Percentiles rank a stretch among this genome's conserved stretches.
Evolutionary conservation across 305 asterid genomes (phyloP).

Genomic region (Plantago lanceolata): DNA sequence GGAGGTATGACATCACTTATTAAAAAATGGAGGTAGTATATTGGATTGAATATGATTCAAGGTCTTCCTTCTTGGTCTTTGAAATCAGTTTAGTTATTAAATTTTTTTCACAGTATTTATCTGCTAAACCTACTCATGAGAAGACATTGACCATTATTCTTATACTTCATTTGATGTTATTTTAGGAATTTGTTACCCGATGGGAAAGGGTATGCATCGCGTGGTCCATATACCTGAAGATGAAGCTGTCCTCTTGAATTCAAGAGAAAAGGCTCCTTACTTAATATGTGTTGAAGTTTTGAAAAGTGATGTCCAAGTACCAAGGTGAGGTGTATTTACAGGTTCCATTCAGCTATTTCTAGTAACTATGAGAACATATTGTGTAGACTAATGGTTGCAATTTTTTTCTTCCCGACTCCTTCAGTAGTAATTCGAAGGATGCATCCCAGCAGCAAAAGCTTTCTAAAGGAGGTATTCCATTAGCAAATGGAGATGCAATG

Average conservation of each 20-base stretch:
- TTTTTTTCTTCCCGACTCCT: constrained; percentile 26
- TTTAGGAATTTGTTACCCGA: constrained; percentile 86
- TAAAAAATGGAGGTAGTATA: too few relatives aligned
- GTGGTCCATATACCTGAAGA: constrained; percentile 97
- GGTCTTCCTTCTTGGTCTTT: constrained; percentile 15
- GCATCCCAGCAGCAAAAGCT: constrained; percentile 65
- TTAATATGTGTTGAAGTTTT: constrained; percentile 91
- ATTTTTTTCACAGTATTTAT: neutral
- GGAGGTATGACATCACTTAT: too few relatives aligned
- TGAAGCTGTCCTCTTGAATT: constrained; percentile 95
- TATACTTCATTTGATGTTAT: constrained; percentile 27
- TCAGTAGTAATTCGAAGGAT: constrained; percentile 66
- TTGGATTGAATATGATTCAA: neutral
- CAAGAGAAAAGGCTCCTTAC: constrained; percentile 99
- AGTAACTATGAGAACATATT: constrained; percentile 19
- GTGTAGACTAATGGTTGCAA: constrained; percentile 18
- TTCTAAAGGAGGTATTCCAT: constrained; percentile 94
- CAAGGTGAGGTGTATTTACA: constrained; percentile 47
- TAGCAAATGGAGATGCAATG: constrained; percentile 95
- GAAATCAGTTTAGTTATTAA: constrained; percentile 5
- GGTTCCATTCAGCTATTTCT: constrained; percentile 10
- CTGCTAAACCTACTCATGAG: constrained; percentile 9
- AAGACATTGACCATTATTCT: constrained; percentile 25
- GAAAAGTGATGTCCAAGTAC: constrained; percentile 57
- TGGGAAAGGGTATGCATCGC: constrained; percentile 95